These are phyloP conservation scores for Ogataea hybrid DNA, from an alignment of 1,139 yeast genomes.

Conservation along the genomic window DNA sequence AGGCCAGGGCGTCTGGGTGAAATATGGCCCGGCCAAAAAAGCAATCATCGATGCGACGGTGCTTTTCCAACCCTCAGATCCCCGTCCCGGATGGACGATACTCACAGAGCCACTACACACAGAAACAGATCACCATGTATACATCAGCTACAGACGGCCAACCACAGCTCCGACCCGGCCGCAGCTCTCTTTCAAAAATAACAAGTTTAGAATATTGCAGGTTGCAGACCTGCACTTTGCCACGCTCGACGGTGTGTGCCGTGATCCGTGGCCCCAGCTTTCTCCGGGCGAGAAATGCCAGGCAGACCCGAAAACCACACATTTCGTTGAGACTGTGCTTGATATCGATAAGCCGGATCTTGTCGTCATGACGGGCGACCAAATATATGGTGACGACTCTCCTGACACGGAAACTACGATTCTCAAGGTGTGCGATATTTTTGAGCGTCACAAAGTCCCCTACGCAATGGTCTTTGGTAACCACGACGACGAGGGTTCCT, in stretches of 20 bases:
- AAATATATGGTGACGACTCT: slow-evolving; percentile 64
- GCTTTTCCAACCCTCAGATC: slow-evolving; percentile 77
- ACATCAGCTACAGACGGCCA: slow-evolving; percentile 3
- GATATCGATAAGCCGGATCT: slow-evolving; percentile 76
- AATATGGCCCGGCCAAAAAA: slow-evolving; percentile 36
- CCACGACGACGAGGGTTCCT: slow-evolving; percentile 79
- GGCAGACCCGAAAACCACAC: slow-evolving; percentile 71
- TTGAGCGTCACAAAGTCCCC: slow-evolving; percentile 65
- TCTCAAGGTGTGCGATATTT: slow-evolving; percentile 73
- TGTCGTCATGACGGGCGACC: slow-evolving; percentile 87
- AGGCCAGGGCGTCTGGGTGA: slow-evolving; percentile 42
- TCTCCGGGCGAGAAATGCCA: slow-evolving; percentile 46
- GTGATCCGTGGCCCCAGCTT: slow-evolving; percentile 58
- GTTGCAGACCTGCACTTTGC: slow-evolving; percentile 85
- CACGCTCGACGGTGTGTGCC: slow-evolving; percentile 72
- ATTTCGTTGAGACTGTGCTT: slow-evolving; percentile 59
- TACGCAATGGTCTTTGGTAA: slow-evolving; percentile 81
- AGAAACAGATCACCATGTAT: slow-evolving; percentile 17
- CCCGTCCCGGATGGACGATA: slow-evolving; percentile 69
- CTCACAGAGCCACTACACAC: background rate
- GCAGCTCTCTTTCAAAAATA: background rate
- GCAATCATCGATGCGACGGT: slow-evolving; percentile 51
- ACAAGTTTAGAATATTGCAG: slow-evolving; percentile 72
- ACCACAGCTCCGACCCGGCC: background rate
- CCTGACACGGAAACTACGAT: slow-evolving; percentile 80